A percentile compares a stretch with the other conserved stretches of the same genome.
phyloP scores from a whole-genome alignment of 345 rosid genomes.

The Melaleuca alternifolia region DNA sequence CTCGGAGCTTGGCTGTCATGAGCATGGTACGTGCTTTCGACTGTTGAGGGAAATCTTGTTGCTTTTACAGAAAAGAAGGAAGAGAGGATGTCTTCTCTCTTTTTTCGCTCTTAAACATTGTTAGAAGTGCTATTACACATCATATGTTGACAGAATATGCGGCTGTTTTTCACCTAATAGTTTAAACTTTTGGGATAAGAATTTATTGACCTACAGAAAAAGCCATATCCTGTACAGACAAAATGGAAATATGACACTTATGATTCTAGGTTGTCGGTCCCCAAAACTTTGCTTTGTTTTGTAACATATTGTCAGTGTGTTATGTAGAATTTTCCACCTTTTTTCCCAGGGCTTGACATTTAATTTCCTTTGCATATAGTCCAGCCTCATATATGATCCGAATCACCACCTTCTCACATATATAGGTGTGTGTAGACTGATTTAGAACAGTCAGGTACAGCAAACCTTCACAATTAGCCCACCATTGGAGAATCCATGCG shows the following conservation, averaged over 20 bases:
- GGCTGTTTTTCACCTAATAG: not conserved
- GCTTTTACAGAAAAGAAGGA: not conserved
- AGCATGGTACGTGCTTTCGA: slow-evolving; percentile 71
- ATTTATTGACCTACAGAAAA: not conserved
- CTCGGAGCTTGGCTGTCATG: slow-evolving; percentile 98
- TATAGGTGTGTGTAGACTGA: not conserved
- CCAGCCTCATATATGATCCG: not conserved
- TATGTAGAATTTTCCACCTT: not conserved
- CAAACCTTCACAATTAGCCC: not conserved
- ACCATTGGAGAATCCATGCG: not conserved
- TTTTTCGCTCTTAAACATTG: not conserved
- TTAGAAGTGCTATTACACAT: not conserved
- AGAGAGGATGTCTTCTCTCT: not conserved
- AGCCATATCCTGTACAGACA: not conserved
- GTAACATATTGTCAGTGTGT: not conserved
- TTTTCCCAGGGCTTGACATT: not conserved
- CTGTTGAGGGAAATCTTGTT: not conserved
- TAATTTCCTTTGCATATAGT: not conserved
- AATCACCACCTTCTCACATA: not conserved
- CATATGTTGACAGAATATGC: not conserved
- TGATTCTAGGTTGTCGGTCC: not conserved
- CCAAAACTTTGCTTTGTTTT: not conserved
- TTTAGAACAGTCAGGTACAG: not conserved
- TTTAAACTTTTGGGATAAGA: not conserved
- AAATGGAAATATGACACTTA: not conserved